Conservation (phyloP, 768 basidiomycete species). For the Rhodosporidiobolus odoratus region DNA sequence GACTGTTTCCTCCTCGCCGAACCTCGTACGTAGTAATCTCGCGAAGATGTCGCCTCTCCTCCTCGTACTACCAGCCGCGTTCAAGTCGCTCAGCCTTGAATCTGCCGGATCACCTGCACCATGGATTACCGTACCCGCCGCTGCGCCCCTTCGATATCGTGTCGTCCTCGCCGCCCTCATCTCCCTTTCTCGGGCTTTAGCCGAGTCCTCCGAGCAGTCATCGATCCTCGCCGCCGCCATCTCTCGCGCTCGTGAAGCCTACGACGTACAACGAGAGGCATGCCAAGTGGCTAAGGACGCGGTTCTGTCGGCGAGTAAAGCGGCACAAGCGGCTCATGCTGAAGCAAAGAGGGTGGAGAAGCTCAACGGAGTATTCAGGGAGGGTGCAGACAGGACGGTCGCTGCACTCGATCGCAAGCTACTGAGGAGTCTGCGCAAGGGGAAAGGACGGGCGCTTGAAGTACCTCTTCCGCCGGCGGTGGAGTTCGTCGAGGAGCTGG, state of each 20-base stretch:
- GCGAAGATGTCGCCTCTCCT: background rate
- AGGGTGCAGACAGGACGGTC: slow-evolving; percentile 19
- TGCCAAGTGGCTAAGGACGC: background rate
- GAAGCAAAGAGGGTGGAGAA: slow-evolving; percentile 24
- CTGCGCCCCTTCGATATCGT: slow-evolving; percentile 7
- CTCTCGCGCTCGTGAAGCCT: background rate
- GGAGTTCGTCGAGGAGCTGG: slow-evolving; percentile 19
- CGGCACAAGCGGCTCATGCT: slow-evolving; percentile 21
- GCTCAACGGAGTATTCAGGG: slow-evolving; percentile 11
- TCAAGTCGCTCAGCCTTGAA: slow-evolving; percentile 5
- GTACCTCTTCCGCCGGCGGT: background rate
- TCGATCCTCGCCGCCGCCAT: background rate
- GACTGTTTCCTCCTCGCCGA: background rate
- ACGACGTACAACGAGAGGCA: background rate
- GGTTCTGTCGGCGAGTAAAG: slow-evolving; percentile 10
- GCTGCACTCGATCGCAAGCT: slow-evolving; percentile 10
- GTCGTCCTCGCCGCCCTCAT: slow-evolving; percentile 17
- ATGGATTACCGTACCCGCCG: slow-evolving; percentile 1
- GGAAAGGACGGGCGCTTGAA: background rate
- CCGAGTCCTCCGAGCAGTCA: background rate
- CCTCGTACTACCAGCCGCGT: slow-evolving; percentile 1
- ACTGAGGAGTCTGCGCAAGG: slow-evolving; percentile 1
- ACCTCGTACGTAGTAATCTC: background rate
- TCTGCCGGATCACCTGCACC: slow-evolving; percentile 15
- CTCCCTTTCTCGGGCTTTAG: slow-evolving; percentile 16